These are phyloP conservation scores for Tricholomella constricta DNA, from an alignment of 768 basidiomycete species.

Conservation along the genomic window DNA sequence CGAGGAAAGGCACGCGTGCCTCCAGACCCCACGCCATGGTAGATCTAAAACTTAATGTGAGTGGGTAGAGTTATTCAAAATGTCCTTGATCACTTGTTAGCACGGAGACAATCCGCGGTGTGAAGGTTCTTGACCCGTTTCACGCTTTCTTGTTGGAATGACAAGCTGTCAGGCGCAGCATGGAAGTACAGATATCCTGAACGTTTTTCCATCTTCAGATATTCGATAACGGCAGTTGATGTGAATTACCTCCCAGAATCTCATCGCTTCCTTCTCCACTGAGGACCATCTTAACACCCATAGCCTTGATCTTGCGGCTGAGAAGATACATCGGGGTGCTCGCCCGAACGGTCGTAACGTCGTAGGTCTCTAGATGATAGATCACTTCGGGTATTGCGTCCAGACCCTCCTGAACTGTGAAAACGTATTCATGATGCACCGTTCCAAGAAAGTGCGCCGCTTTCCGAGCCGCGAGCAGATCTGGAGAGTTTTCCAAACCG, in stretches of 20 bases:
- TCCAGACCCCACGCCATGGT: constrained; percentile 99
- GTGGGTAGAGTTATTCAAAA: not conserved
- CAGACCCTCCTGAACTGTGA: constrained; percentile 96
- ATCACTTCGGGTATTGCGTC: constrained; percentile 98
- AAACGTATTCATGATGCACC: constrained; percentile 95
- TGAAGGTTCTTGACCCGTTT: constrained; percentile 97
- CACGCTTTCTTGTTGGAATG: constrained; percentile 95
- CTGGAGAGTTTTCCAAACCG: constrained; percentile 92
- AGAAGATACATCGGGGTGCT: constrained; percentile 99
- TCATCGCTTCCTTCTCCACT: constrained; percentile 98
- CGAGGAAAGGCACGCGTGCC: constrained; percentile 97
- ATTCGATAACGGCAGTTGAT: not conserved
- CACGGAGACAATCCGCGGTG: constrained; percentile 94
- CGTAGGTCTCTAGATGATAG: constrained; percentile 97
- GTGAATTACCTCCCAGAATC: constrained; percentile 80
- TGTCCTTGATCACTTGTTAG: constrained; percentile 80
- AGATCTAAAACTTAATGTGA: constrained; percentile 50
- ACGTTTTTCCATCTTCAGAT: not conserved
- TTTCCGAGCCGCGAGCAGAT: constrained; percentile 90
- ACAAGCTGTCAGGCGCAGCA: constrained; percentile 83
- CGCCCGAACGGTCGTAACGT: constrained; percentile 97
- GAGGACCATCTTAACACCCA: constrained; percentile 99
- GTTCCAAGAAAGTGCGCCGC: constrained; percentile 94
- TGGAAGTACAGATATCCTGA: constrained; percentile 99
- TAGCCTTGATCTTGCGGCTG: constrained; percentile 97